Evolutionary conservation across 495 filamentous ascomycete genomes (phyloP).

Genomic region (Lepidopterella palustris): DNA sequence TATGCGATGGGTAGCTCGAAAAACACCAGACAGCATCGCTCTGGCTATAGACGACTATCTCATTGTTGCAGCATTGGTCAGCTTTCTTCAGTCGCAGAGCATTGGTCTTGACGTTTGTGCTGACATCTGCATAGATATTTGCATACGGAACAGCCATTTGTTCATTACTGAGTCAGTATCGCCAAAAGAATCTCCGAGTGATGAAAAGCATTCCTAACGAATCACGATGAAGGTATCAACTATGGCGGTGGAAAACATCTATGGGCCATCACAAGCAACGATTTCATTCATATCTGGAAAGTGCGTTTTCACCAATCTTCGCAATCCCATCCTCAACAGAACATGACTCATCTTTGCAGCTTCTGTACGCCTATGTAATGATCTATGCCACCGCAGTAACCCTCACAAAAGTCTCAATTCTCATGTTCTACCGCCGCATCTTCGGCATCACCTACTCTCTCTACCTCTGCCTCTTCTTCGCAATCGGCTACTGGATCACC

Average conservation of each 20-base stretch:
- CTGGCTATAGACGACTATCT: neutral
- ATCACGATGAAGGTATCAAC: neutral
- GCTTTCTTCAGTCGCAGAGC: neutral
- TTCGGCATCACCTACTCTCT: constrained; percentile 36
- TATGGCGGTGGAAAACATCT: constrained; percentile 3
- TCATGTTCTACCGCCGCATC: constrained; percentile 45
- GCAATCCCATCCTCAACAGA: neutral
- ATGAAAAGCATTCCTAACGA: neutral
- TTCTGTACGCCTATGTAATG: neutral
- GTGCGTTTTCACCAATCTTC: neutral
- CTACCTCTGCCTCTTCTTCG: constrained; percentile 29
- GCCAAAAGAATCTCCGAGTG: neutral
- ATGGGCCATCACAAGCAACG: neutral
- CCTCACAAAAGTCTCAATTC: constrained; percentile 41
- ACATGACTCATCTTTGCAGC: neutral
- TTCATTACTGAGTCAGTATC: neutral
- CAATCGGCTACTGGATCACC: constrained; percentile 32
- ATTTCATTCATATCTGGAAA: neutral
- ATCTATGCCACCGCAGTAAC: constrained; percentile 36
- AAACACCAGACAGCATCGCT: neutral
- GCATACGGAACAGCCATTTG: neutral
- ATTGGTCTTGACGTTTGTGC: neutral
- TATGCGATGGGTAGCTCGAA: neutral
- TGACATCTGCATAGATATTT: neutral
- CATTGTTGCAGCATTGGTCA: neutral